Percentiles rank a stretch among this genome's conserved stretches.
phyloP scores from a whole-genome alignment of 2,329 filamentous ascomycete genomes.

The Fusarium subtropicale region DNA sequence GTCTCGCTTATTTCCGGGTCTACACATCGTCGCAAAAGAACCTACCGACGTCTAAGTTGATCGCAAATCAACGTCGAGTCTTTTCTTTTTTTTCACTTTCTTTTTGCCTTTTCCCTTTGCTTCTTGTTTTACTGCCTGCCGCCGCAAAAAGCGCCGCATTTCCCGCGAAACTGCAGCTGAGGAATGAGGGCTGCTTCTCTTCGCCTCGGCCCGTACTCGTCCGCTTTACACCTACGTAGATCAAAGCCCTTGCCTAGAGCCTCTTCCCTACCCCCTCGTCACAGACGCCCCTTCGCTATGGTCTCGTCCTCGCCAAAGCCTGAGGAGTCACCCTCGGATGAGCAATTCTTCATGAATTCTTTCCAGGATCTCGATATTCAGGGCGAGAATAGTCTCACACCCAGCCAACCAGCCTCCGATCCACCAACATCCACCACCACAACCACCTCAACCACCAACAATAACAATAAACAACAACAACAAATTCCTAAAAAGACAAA shows the following conservation, averaged over 20 bases:
- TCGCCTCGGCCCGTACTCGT: slow-evolving; percentile 42
- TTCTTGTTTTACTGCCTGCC: slow-evolving; percentile 23
- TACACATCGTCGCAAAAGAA: slow-evolving; percentile 2
- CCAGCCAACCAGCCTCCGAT: slow-evolving; percentile 27
- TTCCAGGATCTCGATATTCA: slow-evolving; percentile 36
- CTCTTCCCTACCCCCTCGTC: slow-evolving; percentile 22
- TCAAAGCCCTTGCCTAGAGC: slow-evolving; percentile 34
- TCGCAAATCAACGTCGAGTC: slow-evolving; percentile 1
- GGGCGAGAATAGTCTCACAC: slow-evolving; percentile 19
- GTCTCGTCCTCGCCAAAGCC: slow-evolving; percentile 27
- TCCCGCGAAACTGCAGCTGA: slow-evolving; percentile 14
- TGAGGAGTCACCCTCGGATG: slow-evolving; percentile 21
- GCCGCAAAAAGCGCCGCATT: slow-evolving; percentile 5
- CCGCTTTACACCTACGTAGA: slow-evolving; percentile 33
- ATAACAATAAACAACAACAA: slow-evolving; percentile 4
- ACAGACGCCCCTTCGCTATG: slow-evolving; percentile 36
- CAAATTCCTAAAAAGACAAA: slow-evolving; percentile 22
- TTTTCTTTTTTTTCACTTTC: neutral
- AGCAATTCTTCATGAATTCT: slow-evolving; percentile 30
- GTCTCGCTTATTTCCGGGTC: slow-evolving; percentile 8
- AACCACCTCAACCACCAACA: neutral
- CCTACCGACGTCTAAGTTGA: neutral
- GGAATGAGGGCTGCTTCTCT: slow-evolving; percentile 48
- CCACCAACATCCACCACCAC: slow-evolving; percentile 14
- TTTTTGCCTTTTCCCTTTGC: neutral